Evolutionary conservation across 352 stramenopile species (phyloP).

Genomic region (Thraustochytrium striatum): DNA sequence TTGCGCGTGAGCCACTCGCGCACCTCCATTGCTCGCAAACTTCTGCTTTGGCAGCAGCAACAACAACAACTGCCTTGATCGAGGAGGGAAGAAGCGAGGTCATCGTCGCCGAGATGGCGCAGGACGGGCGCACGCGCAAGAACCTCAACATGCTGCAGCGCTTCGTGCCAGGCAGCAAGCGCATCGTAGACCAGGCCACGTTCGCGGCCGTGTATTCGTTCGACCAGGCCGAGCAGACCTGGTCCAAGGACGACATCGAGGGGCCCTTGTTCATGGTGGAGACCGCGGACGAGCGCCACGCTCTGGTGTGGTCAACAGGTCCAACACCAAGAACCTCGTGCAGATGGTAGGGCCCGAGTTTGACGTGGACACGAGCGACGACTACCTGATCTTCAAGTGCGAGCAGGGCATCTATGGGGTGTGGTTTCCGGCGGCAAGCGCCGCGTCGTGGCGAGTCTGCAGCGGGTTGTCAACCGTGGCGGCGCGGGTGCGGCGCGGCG

Average conservation of each 20-base stretch:
- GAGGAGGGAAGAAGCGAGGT: no score
- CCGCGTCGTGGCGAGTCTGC: no score
- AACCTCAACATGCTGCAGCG: constrained; percentile 25
- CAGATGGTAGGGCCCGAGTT: not conserved
- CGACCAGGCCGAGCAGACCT: constrained; percentile 12
- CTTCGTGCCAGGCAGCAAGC: not conserved
- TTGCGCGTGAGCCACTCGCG: no score
- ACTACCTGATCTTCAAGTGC: constrained; percentile 22
- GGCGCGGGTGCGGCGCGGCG: no score
- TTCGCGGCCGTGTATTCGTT: constrained; percentile 24
- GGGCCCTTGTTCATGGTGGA: constrained; percentile 37
- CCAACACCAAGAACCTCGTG: constrained; percentile 7
- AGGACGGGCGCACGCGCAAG: not conserved
- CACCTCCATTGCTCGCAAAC: no score
- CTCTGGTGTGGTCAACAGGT: constrained; percentile 33
- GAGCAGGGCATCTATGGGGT: constrained; percentile 2
- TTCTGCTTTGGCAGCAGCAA: no score
- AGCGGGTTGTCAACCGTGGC: no score
- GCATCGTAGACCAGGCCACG: not conserved
- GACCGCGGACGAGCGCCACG: not conserved
- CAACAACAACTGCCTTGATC: no score
- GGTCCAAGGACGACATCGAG: constrained; percentile 34
- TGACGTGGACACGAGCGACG: not conserved
- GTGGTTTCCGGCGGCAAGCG: no score
- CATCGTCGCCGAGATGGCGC: no score